Base-by-base conservation (phyloP, 108 stramenopile species). In the Phaeodactylum tricornutum region DNA sequence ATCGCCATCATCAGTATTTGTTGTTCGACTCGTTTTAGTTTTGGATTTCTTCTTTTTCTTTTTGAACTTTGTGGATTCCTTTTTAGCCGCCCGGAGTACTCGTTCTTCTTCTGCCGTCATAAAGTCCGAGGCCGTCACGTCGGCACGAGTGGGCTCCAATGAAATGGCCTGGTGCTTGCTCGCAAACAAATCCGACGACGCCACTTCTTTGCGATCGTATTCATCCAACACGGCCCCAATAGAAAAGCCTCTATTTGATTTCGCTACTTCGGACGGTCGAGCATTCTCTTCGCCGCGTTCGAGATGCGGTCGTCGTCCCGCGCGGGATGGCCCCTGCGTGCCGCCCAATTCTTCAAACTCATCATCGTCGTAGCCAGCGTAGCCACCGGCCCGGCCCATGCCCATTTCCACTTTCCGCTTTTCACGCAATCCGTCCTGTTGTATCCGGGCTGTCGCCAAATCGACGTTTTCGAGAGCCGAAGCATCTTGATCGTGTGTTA, bases 351-450 rank as follows among this genome's bases (percentile, higher is more conserved):
- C 85, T 60, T 84, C 79, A 62, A 93, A 93, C 47, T 93, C 91
- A 47, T 88, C 86, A 68, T 93, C 91, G 57, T 93, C 91, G 64
- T 76, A 88, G 0, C 91, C 91, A 0, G 85, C 84, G 61, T 93
- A 93, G 15, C 91, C 92, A 36, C 92, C 92, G 0, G 83, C 84
- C 28, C 82, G 66, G 8, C 84, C 84, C 65, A 71, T 66, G 7
- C 84, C 85, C 61, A 87, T 42, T 68, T 83, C 83, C 7, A 87
- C 45, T 53, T 66, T 43, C 28, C 85, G 67, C 50, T 81, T 92
- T 40, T 69, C 50, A 19, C 61, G 63, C 37, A 86, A 57, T 7
- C 70, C 66, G 62, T 77, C 66, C 33, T 52, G 41, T 43, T 65
- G 53, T 30, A 49, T 62, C 0, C 68, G 56, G 3, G 35, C 31